A percentile compares a stretch with the other conserved stretches of the same genome.
phyloP scores from a whole-genome alignment of 305 asterid genomes.

The Fraxinus paxiana region DNA sequence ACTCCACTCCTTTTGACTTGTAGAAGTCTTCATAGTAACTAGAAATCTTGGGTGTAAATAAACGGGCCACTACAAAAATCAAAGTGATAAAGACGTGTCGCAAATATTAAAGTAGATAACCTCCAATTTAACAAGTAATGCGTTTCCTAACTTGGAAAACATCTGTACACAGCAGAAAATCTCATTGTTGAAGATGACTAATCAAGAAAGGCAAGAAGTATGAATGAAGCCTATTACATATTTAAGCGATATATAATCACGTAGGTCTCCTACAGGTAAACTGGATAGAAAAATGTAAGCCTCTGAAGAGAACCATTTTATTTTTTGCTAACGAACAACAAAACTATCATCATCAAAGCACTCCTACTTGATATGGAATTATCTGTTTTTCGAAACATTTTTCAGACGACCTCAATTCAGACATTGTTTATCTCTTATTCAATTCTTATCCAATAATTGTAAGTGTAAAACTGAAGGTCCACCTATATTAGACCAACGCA shows the following conservation, averaged over 20 bases:
- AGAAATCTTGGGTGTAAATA: slow-evolving; percentile 66
- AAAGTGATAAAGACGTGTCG: slow-evolving; percentile 2
- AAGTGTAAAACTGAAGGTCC: not conserved
- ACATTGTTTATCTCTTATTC: not conserved
- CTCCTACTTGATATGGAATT: not conserved
- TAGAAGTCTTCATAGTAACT: slow-evolving; percentile 71
- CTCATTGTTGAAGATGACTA: not conserved
- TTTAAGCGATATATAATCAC: not conserved
- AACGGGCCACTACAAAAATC: slow-evolving; percentile 68
- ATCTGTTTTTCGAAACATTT: not conserved
- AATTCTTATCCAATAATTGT: not conserved
- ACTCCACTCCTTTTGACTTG: slow-evolving; percentile 74
- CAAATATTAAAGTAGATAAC: slow-evolving; percentile 4
- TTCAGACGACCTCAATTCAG: not conserved
- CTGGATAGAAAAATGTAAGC: not conserved
- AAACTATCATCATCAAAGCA: not conserved
- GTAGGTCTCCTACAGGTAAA: not conserved
- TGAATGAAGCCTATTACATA: not conserved
- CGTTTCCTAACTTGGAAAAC: not conserved
- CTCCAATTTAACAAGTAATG: not conserved
- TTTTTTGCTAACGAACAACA: not conserved
- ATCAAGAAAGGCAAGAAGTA: not conserved
- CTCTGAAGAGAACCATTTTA: not conserved
- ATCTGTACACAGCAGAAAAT: not conserved
- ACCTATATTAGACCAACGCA: not conserved